These are phyloP conservation scores for Blastocystis sp. DNA, from an alignment of 352 stramenopile genomes.

Conservation along the genomic window DNA sequence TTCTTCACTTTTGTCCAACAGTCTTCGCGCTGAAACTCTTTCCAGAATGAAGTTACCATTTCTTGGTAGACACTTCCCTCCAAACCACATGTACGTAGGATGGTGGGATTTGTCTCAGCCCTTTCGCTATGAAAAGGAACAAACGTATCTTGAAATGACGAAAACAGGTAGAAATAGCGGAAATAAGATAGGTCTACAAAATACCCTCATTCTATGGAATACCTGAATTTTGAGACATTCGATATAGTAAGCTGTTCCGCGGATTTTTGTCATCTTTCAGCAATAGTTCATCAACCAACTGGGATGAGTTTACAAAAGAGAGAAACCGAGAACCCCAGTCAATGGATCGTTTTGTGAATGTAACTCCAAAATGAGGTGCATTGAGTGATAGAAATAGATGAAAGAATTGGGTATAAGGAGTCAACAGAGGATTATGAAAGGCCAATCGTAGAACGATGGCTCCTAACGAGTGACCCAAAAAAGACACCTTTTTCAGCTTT, in stretches of 20 bases:
- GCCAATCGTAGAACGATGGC: conserved; percentile 13
- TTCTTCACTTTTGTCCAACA: conserved; percentile 9
- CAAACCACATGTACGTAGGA: neutral
- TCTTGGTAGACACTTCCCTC: conserved; percentile 37
- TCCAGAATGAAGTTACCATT: conserved; percentile 45
- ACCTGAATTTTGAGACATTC: conserved; percentile 50
- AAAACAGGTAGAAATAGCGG: conserved; percentile 36
- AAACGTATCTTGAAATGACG: conserved; percentile 45
- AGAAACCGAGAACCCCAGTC: conserved; percentile 31
- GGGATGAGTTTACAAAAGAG: neutral
- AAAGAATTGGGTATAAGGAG: neutral
- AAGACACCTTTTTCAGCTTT: neutral
- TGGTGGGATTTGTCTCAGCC: neutral
- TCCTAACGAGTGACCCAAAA: conserved; percentile 37
- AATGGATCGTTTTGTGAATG: neutral
- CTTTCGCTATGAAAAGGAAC: conserved; percentile 51
- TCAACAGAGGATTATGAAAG: neutral
- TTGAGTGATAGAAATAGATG: conserved; percentile 42
- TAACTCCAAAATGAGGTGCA: conserved; percentile 2
- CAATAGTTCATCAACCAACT: conserved; percentile 27
- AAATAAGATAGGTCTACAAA: neutral
- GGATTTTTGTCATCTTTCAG: conserved; percentile 50
- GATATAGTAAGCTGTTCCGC: conserved; percentile 18
- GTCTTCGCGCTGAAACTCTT: neutral
- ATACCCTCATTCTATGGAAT: neutral